Evolutionary conservation across 2,329 filamentous ascomycete genomes (phyloP).

Genomic region (Diatrype stigma): DNA sequence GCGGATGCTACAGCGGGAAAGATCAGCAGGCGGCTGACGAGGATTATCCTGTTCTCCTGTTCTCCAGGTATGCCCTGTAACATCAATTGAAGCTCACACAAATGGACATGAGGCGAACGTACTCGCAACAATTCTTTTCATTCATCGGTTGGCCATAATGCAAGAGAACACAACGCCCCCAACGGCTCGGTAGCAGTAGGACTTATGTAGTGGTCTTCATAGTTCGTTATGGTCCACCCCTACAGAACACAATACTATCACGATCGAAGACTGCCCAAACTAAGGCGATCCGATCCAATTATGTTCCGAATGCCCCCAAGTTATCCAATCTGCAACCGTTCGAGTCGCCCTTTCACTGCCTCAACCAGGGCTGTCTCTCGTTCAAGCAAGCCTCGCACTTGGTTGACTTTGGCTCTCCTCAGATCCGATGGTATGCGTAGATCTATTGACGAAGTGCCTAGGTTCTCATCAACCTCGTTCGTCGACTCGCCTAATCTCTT

Average conservation of each 20-base stretch:
- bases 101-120: neutral
- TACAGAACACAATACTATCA: slow-evolving; percentile 14
- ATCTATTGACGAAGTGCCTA: slow-evolving; percentile 33
- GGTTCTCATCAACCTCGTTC: slow-evolving; percentile 23
- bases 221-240: neutral
- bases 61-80: neutral
- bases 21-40: neutral
- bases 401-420: slow-evolving; percentile 57
- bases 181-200: neutral
- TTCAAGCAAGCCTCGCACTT: slow-evolving; percentile 60
- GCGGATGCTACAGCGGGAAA: neutral
- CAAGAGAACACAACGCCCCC: neutral
- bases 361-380: slow-evolving; percentile 66
- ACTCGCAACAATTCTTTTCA: neutral
- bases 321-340: slow-evolving; percentile 44
- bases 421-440: slow-evolving; percentile 56
- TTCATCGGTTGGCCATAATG: neutral
- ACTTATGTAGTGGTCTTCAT: no score
- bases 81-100: neutral
- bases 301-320: slow-evolving; percentile 2
- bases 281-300: slow-evolving; percentile 6
- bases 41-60: slow-evolving; percentile 1
- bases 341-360: slow-evolving; percentile 58
- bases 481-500: slow-evolving; percentile 33
- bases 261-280: slow-evolving; percentile 10